Evolutionary conservation across 108 stramenopile genomes (phyloP).

Genomic region (Cyclostephanos invisitatus): DNA sequence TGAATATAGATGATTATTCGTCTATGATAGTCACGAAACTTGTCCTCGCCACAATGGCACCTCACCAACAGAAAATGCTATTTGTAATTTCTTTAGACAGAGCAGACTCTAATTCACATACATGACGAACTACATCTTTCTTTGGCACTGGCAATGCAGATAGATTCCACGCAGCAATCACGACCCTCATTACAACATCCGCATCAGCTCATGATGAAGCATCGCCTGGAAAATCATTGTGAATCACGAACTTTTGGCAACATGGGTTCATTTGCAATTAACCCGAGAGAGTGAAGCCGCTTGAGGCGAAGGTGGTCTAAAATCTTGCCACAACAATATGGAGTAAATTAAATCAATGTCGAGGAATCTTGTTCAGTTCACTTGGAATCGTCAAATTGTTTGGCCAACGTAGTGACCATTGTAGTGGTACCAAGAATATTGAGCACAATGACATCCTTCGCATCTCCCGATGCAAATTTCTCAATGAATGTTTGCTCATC

Average conservation of each 20-base stretch:
- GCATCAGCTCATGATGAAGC: no score
- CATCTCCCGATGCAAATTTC: constrained; percentile 16
- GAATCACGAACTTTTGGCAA: constrained; percentile 25
- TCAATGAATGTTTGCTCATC: constrained; percentile 30
- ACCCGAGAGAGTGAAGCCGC: no score
- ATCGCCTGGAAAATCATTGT: constrained; percentile 36
- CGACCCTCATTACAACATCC: no score
- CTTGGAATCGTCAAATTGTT: constrained; percentile 22
- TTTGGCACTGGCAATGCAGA: no score
- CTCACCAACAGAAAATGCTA: no score
- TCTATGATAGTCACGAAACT: no score
- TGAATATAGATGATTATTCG: no score
- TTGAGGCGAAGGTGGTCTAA: constrained; percentile 38
- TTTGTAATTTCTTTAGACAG: no score
- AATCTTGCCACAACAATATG: constrained; percentile 46
- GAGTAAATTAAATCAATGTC: constrained; percentile 39
- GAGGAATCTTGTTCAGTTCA: constrained; percentile 13
- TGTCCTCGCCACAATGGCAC: no score
- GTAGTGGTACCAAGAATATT: constrained; percentile 46
- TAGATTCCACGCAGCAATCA: no score
- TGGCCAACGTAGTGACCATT: constrained; percentile 30
- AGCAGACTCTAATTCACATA: no score
- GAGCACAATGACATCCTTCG: constrained; percentile 24
- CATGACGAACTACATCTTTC: no score
- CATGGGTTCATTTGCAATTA: constrained; percentile 1